Base-by-base conservation (phyloP, 2,329 filamentous ascomycete genomes). In the Venturia asperata region DNA sequence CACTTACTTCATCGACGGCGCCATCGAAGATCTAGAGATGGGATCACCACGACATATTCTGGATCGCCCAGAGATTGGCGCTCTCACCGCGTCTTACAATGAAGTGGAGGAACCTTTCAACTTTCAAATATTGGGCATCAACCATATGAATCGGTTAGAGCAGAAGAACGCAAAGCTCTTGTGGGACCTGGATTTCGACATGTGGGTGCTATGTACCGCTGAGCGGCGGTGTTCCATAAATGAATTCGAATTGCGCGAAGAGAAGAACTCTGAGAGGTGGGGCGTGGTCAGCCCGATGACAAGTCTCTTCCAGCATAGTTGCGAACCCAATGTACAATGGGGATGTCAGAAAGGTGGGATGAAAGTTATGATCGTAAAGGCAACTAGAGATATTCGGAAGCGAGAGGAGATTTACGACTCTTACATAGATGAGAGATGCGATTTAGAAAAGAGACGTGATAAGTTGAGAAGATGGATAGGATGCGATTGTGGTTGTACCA, bases 241-340 rank as follows among this genome's bases (percentile, higher is more conserved):
- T 27, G 1, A 9, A 19, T 58, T 58, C 30, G 27, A 15, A 19
- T 4, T 4, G 24, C 5, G 49, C 19, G n/a, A 27, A 21, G 37
- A 5, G 17, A 1, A 21, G 6, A 6, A 21, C 2, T 3, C 6
- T 9, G 6, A n/a, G 27, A 1, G 6, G 30, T 58, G 52, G 52
- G 37, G 52, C 5, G 30, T 58, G 6, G 37, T 58, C 17, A 37
- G 27, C 24, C 15, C 27, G 19, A 34, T 37, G 30, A 15, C 27
- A 19, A 58, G 52, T 37, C 30, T 58, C 9, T 58, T 58, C 27
- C 52, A 58, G 30, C 52, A 58, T 21, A 58, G 52, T 37, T 58
- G 52, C 52, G 52, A 58, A 5, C 27, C 27, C 17, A 37, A 10
- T 19, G 52, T 19, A 15, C 7, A 9, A 11, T 58, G 52, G 52